phyloP scores from a whole-genome alignment of 306 rosid species.

The Prosopis cineraria region DNA sequence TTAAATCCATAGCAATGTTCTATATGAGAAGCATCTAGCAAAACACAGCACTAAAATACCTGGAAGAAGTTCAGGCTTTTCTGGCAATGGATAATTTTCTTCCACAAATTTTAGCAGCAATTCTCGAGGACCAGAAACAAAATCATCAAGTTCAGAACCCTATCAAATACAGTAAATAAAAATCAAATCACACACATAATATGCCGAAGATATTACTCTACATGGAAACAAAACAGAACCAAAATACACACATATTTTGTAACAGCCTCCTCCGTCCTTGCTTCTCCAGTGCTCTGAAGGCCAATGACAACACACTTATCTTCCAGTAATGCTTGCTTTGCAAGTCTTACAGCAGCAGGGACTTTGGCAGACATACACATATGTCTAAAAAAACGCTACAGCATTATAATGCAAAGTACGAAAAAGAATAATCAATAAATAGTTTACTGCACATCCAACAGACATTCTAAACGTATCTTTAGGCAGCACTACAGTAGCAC shows the following conservation, averaged over 20 bases:
- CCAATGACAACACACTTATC: constrained; percentile 94
- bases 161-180: constrained; percentile 34
- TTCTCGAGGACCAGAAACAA: constrained; percentile 98
- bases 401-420: constrained; percentile 36
- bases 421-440: constrained; percentile 28
- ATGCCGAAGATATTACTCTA: constrained; percentile 8
- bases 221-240: constrained; percentile 36
- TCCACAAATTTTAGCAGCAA: constrained; percentile 93
- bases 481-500: background rate
- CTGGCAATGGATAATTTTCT: constrained; percentile 96
- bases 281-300: constrained; percentile 99
- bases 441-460: background rate
- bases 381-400: constrained; percentile 98
- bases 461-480: background rate
- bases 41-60: constrained; percentile 50
- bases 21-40: constrained; percentile 33
- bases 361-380: constrained; percentile 99
- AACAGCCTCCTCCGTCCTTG: constrained; percentile 97
- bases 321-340: constrained; percentile 77
- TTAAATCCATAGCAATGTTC: constrained; percentile 22
- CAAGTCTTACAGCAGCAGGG: constrained; percentile 89
- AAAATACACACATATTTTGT: constrained; percentile 83
- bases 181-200: constrained; percentile 23
- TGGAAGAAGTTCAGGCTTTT: constrained; percentile 87
- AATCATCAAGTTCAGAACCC: constrained; percentile 99